Base-by-base conservation (phyloP, 192 early-diverging fungal species). In the Linnemannia exigua region DNA sequence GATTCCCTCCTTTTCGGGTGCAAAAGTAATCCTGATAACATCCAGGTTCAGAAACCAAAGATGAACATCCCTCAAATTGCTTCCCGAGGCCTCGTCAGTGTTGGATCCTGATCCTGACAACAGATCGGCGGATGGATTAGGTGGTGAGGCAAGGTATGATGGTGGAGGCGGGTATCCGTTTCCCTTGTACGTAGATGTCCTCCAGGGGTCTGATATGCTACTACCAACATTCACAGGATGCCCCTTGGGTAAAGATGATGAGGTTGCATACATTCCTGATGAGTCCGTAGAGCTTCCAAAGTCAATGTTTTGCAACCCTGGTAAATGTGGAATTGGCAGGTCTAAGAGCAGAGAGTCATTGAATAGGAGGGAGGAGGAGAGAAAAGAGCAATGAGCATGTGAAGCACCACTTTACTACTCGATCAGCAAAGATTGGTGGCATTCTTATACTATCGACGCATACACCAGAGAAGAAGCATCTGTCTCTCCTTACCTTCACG, bases 31-130 rank as follows among this genome's bases (percentile, higher is more conserved):
- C 51, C 80, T 88, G 37, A 94, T 90, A 2, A 80, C 67, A 72
- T 94, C 93, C 36, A 88, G 17, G 68, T 94, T 83, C 35, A 89
- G 31, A 52, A 91, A 93, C 90, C 92, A 93, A 28, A 86, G 86
- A 63, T 82, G 85, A 3, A 80, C 74, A 9, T 91, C 88, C 50
- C 58, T 70, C 33, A 25, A 71, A 36, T 35, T 25, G 0, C 51
- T 7, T 17, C 74, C 76, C 36, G 76, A 74, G 16, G 54, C 73
- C 37, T 76, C 36, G 3, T 31, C 70, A 5, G 73, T 36, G 1
- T 19, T 22, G 3, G 70, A 68, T 3, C 41, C 63, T 8, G 31
- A 38, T 22, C 36, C 33, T 25, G 58, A 31, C 15, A 50, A 14
- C 14, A 50, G 0, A 0, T 79, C 83, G 33, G 46, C 12, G 4